Base-by-base conservation (phyloP, 2,329 filamentous ascomycete species). In the Penicillium sp. region DNA sequence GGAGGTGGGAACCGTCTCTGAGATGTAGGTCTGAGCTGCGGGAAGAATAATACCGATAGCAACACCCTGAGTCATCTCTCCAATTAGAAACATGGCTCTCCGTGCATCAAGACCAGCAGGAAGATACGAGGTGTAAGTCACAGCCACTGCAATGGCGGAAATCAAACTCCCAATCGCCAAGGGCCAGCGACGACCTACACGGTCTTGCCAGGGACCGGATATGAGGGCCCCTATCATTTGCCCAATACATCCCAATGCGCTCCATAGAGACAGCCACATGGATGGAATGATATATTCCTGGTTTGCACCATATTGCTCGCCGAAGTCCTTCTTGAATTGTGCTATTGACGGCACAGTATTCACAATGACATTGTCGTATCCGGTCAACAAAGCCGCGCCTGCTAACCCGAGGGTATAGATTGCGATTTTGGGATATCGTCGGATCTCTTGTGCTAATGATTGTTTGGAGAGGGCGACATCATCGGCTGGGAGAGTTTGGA, bases 1-100 rank as follows among this genome's bases (percentile, higher is more conserved):
- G 3, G 55, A 58, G 0, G 66, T 60, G 0, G 72, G 71, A 1
- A 70, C 53, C n/a, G 72, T 67, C 44, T 75, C 72, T 10, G 71
- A 73, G 47, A 73, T 65, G 55, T 73, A 74, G 0, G 71, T 74
- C 40, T 69, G 61, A 3, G 61, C 59, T 6, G 64, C 62, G 25
- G 64, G 59, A 54, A 68, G 67, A 36, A 71, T 57, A 31, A 68
- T 62, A 9, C 72, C 71, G 25, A 72, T 64, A 1, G 67, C 60
- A 31, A 65, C 51, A 6, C 72, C 70, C 37, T 72, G 67, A 12
- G 71, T 50, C n/a, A 68, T 56, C 40, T 72, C 71, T 25, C 66
- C 71, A 1, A 61, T 58, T 3, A 73, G 59, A 47, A 73, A 73
- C 7, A 68, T 47, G 17, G 55, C 52, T 3, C 67, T 57, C 11